phyloP scores from a whole-genome alignment of 176 grass and related monocot species.

The Paspalum notatum region DNA sequence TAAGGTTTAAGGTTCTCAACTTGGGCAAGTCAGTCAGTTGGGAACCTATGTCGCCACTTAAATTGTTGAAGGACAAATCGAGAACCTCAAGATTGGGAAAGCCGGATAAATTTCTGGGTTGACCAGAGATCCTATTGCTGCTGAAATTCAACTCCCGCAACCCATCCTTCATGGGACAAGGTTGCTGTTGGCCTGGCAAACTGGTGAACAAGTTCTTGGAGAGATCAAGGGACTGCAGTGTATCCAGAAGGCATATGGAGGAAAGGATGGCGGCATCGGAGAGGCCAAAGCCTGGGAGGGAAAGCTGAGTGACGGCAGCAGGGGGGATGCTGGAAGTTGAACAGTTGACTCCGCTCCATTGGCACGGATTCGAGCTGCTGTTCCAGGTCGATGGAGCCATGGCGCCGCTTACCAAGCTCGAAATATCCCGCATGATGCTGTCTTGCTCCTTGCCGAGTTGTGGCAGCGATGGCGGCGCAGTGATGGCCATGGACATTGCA shows the following conservation, averaged over 20 bases:
- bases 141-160: conserved; percentile 56
- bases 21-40: conserved; percentile 26
- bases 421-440: too few relatives aligned
- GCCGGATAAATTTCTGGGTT: conserved; percentile 32
- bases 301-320: too few relatives aligned
- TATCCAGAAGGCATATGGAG: conserved; percentile 56
- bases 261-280: conserved; percentile 38
- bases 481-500: too few relatives aligned
- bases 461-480: too few relatives aligned
- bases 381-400: too few relatives aligned
- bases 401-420: too few relatives aligned
- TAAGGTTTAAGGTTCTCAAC: conserved; percentile 62
- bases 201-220: conserved; percentile 47
- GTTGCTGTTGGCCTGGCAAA: conserved; percentile 13
- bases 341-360: too few relatives aligned
- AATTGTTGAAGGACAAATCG: conserved; percentile 64
- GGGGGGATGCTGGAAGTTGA: too few relatives aligned
- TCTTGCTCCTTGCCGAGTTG: too few relatives aligned
- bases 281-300: conserved; percentile 24
- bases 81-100: conserved; percentile 44
- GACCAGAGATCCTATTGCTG: neutral
- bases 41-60: conserved; percentile 13
- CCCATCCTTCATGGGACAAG: conserved; percentile 41
- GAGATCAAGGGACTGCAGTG: conserved; percentile 52
- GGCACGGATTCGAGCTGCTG: too few relatives aligned